Conservation (phyloP, 805 yeast genomes). For the Lachancea dasiensis region DNA sequence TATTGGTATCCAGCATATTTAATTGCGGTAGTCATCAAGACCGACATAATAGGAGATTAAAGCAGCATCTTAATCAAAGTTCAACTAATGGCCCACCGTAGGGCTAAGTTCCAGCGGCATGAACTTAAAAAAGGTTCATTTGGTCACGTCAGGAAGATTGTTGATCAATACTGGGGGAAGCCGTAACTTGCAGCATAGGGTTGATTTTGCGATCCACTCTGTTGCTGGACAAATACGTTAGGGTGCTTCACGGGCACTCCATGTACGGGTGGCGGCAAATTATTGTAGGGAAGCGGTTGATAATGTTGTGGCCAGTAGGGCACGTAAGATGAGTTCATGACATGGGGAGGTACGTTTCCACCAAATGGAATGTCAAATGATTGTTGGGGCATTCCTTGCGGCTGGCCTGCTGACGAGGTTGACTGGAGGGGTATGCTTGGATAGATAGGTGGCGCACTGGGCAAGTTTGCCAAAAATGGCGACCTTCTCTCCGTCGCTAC, state of each 20-base stretch:
- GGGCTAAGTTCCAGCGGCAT: no score
- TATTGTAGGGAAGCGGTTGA: conserved; percentile 3
- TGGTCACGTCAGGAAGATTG: no score
- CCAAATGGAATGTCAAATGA: conserved; percentile 3
- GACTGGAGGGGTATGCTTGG: neutral
- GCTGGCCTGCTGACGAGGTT: no score
- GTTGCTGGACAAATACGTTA: neutral
- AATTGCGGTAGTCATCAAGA: no score
- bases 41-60: no score
- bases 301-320: conserved; percentile 8
- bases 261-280: neutral
- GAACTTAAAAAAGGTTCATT: no score
- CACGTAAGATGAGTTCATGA: conserved; percentile 4
- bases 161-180: conserved; percentile 6
- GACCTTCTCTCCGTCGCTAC: neutral
- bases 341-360: neutral
- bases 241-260: neutral
- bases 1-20: no score
- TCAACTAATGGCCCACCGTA: no score
- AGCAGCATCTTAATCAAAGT: no score
- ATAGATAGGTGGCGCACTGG: neutral
- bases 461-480: neutral
- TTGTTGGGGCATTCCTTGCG: no score
- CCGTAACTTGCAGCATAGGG: conserved; percentile 1
- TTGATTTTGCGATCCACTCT: neutral